A percentile compares a stretch with the other conserved stretches of the same genome.
phyloP scores from a whole-genome alignment of 2,329 filamentous ascomycete species.

The Endoconidiophora laricicola region DNA sequence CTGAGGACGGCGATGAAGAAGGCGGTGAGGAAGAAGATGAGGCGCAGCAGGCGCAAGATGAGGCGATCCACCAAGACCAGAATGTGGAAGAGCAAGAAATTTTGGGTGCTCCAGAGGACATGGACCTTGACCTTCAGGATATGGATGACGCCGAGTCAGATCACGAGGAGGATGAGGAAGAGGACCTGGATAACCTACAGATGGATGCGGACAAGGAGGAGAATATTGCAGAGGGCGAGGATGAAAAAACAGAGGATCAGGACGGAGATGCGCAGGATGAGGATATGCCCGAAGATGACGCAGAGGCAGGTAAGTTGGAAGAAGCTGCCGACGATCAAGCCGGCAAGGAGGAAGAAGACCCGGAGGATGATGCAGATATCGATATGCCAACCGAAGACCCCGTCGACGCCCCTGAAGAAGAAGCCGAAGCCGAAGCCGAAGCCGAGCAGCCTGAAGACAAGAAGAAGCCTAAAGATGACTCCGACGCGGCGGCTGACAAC shows the following conservation, averaged over 20 bases:
- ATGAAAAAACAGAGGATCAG: slow-evolving; percentile 16
- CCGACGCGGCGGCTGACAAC: slow-evolving; percentile 22
- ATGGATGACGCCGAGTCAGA: slow-evolving; percentile 30
- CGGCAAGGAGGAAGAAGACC: slow-evolving; percentile 19
- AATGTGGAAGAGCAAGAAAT: slow-evolving; percentile 69
- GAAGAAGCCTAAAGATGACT: slow-evolving; percentile 11
- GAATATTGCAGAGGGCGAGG: slow-evolving; percentile 23
- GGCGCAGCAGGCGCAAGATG: slow-evolving; percentile 38
- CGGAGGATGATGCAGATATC: slow-evolving; percentile 12
- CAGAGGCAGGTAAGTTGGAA: slow-evolving; percentile 33
- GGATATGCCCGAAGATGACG: slow-evolving; percentile 34
- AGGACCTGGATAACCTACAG: slow-evolving; percentile 43
- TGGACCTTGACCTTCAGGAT: slow-evolving; percentile 69
- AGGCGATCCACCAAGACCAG: slow-evolving; percentile 47
- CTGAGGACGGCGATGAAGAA: slow-evolving; percentile 15
- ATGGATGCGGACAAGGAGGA: slow-evolving; percentile 22
- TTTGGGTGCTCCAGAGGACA: slow-evolving; percentile 71
- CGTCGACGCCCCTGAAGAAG: slow-evolving; percentile 22
- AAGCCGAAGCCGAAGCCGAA: slow-evolving; percentile 34
- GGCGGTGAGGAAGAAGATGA: slow-evolving; percentile 23
- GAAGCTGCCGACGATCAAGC: slow-evolving; percentile 18
- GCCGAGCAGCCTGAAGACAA: slow-evolving; percentile 21
- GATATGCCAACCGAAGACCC: slow-evolving; percentile 14
- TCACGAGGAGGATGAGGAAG: slow-evolving; percentile 27
- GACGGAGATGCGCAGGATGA: slow-evolving; percentile 46